These are phyloP conservation scores for Hordeum vulgare DNA, from an alignment of 176 grass and related monocot genomes.

Conservation along the genomic window DNA sequence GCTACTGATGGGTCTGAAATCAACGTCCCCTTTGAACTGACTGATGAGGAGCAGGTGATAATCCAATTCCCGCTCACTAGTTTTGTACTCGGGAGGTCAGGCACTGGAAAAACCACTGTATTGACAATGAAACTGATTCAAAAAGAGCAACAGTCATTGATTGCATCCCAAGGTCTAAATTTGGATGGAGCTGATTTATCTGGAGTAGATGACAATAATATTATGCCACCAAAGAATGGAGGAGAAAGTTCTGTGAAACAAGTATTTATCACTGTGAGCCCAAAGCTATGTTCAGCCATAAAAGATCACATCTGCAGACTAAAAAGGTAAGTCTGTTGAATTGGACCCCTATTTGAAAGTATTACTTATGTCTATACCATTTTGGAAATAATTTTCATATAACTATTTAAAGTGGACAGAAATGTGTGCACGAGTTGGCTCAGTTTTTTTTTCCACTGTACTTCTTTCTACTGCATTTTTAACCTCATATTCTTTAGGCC, in stretches of 20 bases:
- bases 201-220: not conserved
- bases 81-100: conserved; percentile 80
- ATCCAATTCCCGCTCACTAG: conserved; percentile 52
- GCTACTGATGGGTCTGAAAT: conserved; percentile 69
- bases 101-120: conserved; percentile 82
- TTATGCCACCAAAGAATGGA: not conserved
- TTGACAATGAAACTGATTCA: conserved; percentile 72
- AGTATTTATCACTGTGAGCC: conserved; percentile 85
- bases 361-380: not conserved
- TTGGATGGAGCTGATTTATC: not conserved
- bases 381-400: not conserved
- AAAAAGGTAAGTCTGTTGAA: conserved; percentile 33
- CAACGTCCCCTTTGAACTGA: conserved; percentile 67
- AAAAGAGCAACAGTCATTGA: conserved; percentile 52
- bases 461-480: not conserved
- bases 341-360: not conserved
- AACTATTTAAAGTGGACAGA: not conserved
- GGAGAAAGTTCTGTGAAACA: conserved; percentile 42
- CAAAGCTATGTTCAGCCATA: conserved; percentile 84
- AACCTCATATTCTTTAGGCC: not conserved
- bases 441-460: not conserved
- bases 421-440: not conserved
- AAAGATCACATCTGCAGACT: conserved; percentile 52
- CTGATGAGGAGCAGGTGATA: conserved; percentile 67
- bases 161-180: conserved; percentile 45